Percentiles rank a stretch among this genome's conserved stretches.
Conservation (phyloP, 106 monocot genomes). For the Dendrobium nobile region DNA sequence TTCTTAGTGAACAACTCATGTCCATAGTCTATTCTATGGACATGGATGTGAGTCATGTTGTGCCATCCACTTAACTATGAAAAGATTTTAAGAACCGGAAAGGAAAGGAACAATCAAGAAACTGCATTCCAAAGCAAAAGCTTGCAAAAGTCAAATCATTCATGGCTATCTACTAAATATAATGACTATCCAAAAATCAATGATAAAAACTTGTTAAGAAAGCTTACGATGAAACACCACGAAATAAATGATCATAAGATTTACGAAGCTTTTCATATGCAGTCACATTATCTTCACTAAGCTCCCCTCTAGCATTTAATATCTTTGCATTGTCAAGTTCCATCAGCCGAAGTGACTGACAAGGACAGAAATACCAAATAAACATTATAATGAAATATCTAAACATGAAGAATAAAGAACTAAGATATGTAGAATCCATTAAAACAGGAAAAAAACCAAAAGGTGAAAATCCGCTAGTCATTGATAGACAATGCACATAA, state of each 20-base stretch:
- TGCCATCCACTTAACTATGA: neutral
- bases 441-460: neutral
- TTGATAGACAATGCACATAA: neutral
- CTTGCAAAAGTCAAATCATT: slow-evolving; percentile 4
- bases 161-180: neutral
- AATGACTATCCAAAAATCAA: neutral
- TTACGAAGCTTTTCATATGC: slow-evolving; percentile 92
- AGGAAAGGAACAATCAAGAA: neutral
- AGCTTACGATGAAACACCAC: slow-evolving; percentile 93
- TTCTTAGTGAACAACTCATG: neutral
- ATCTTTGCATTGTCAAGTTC: slow-evolving; percentile 90
- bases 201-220: neutral
- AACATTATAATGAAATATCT: neutral
- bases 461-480: neutral
- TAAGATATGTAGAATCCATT: neutral
- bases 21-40: neutral
- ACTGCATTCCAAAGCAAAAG: neutral
- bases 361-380: slow-evolving; percentile 14
- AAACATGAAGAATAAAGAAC: neutral
- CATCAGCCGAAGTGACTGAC: slow-evolving; percentile 69
- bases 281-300: slow-evolving; percentile 79
- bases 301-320: slow-evolving; percentile 88
- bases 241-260: slow-evolving; percentile 82
- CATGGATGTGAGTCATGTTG: neutral
- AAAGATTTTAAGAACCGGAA: neutral